phyloP scores from a whole-genome alignment of 1,284 basidiomycete species.

The Marasmius sp. region DNA sequence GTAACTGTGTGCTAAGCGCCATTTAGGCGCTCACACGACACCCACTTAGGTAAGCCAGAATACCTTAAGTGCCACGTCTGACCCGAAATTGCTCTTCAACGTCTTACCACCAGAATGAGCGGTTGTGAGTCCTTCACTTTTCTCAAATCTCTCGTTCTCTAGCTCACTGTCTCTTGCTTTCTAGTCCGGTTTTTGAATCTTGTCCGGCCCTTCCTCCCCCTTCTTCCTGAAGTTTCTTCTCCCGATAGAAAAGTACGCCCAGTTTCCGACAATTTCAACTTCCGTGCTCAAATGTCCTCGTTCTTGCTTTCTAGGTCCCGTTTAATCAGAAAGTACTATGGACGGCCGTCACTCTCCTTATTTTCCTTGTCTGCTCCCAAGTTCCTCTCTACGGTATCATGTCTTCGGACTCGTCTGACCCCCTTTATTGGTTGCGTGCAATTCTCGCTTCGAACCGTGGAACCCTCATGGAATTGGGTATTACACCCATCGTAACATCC shows the following conservation, averaged over 20 bases:
- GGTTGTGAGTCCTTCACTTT: constrained; percentile 36
- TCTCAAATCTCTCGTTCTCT: background rate
- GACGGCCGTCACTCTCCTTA: constrained; percentile 96
- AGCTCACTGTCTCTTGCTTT: constrained; percentile 4
- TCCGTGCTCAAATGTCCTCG: constrained; percentile 2
- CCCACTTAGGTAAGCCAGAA: background rate
- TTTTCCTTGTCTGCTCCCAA: constrained; percentile 97
- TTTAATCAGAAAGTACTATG: constrained; percentile 97
- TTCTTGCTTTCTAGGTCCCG: constrained; percentile 60
- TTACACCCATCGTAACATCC: constrained; percentile 94
- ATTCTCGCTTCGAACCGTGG: constrained; percentile 98
- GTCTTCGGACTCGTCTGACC: constrained; percentile 97
- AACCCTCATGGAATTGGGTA: constrained; percentile 98
- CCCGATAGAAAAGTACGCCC: constrained; percentile 86
- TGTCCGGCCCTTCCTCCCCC: constrained; percentile 91
- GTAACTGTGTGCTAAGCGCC: background rate
- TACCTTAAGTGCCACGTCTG: constrained; percentile 7
- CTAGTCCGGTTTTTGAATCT: constrained; percentile 93
- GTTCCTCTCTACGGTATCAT: constrained; percentile 97
- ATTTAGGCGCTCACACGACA: background rate
- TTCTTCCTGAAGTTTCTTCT: constrained; percentile 93
- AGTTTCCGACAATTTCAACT: background rate
- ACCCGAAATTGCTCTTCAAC: background rate
- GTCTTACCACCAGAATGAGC: constrained; percentile 36
- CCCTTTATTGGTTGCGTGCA: constrained; percentile 99